These are phyloP conservation scores for Pezicula radicicola DNA, from an alignment of 2,329 filamentous ascomycete species.

Conservation along the genomic window DNA sequence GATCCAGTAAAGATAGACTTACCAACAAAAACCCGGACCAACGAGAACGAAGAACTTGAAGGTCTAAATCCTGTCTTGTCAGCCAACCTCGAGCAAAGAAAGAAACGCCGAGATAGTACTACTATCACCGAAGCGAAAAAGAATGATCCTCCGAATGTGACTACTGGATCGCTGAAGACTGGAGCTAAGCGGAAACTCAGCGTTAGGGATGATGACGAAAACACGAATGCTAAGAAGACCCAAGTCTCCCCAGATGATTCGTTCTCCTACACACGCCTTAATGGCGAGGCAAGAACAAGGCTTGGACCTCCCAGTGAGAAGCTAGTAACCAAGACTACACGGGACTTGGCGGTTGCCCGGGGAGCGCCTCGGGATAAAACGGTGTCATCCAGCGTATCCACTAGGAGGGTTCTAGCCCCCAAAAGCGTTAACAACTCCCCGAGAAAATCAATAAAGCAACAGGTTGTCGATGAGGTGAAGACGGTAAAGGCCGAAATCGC, in stretches of 20 bases:
- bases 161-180: conserved; percentile 35
- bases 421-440: conserved; percentile 59
- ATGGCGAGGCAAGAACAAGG: conserved; percentile 25
- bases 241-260: conserved; percentile 17
- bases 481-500: conserved; percentile 34
- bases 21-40: conserved; percentile 26
- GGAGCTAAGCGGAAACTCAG: conserved; percentile 58
- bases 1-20: conserved; percentile 53
- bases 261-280: conserved; percentile 20
- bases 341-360: conserved; percentile 22
- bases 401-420: conserved; percentile 30
- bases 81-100: conserved; percentile 29
- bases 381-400: conserved; percentile 5
- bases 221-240: conserved; percentile 29
- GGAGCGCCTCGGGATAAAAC: conserved; percentile 15
- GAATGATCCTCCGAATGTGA: conserved; percentile 11
- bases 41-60: conserved; percentile 14
- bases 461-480: conserved; percentile 33
- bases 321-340: conserved; percentile 8
- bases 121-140: conserved; percentile 12
- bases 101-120: conserved; percentile 28
- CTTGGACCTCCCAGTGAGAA: conserved; percentile 12
- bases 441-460: conserved; percentile 42
- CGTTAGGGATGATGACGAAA: conserved; percentile 50
- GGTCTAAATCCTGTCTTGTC: conserved; percentile 22